Conservation (phyloP, 2,329 filamentous ascomycete genomes). For the Ceratocystis variospora region DNA sequence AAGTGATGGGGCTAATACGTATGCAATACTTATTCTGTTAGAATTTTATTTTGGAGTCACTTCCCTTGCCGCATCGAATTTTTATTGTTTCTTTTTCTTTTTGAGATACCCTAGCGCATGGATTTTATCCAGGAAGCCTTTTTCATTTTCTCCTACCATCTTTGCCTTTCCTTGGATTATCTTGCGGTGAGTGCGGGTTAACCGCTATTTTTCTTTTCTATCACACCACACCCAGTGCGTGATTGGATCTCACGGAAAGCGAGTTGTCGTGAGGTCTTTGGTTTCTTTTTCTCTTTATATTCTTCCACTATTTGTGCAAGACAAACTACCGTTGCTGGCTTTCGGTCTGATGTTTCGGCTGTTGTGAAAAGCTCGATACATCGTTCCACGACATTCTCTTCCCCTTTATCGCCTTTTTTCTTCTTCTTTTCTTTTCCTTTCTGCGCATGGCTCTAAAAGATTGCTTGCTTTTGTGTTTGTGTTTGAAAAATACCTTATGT, state of each 20-base stretch:
- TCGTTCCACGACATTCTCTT: neutral
- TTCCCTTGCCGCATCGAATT: neutral
- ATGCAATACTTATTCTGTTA: neutral
- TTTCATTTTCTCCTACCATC: neutral
- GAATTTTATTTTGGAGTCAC: neutral
- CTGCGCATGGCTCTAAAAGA: conserved; percentile 1
- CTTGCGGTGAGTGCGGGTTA: conserved; percentile 5
- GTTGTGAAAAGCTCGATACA: neutral
- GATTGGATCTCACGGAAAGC: neutral
- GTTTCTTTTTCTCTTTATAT: neutral
- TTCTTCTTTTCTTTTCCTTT: neutral
- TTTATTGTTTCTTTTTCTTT: conserved; percentile 15
- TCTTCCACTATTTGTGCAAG: neutral
- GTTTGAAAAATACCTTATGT: conserved; percentile 1
- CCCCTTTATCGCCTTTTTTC: neutral
- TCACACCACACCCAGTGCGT: neutral
- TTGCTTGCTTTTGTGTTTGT: conserved; percentile 5
- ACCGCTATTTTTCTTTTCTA: neutral
- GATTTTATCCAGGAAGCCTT: conserved; percentile 9
- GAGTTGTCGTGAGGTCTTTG: no score
- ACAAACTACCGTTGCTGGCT: conserved; percentile 1
- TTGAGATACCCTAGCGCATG: conserved; percentile 18
- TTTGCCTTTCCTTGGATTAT: conserved; percentile 3
- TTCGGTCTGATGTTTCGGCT: neutral
- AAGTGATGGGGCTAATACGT: neutral